Base-by-base conservation (phyloP, 495 filamentous ascomycete genomes). In the Bathelium albidoporum region DNA sequence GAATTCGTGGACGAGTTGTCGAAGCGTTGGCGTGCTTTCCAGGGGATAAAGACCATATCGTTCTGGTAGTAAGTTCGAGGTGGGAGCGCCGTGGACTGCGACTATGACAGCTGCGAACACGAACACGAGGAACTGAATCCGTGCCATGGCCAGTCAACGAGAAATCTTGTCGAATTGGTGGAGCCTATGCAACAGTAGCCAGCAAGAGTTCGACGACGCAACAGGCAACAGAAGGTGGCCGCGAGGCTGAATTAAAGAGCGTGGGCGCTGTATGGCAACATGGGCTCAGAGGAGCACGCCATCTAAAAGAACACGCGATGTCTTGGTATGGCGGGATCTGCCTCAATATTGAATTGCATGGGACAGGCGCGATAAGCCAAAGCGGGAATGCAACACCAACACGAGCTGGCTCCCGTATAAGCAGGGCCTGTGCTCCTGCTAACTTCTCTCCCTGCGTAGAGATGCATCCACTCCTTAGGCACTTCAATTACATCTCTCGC, bases 321-420 rank as follows among this genome's bases (percentile, higher is more conserved):
- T 39, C 14, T 39, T 22, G 14, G 44, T n/a, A 49, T 0, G 26
- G 49, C 49, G 24, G 5, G 20, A 55, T 55, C 20, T 55, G 12
- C 24, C n/a, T 12, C 49, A 55, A 55, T 55, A 55, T 55, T 55
- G 49, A n/a, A 29, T 29, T 1, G 49, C 49, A 55, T 55, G 49
- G 49, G 49, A 49, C 18, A 14, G 43, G 43, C 43, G 43, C 9
- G 43, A 49, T 49, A 49, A 49, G 43, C 43, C 10, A 49, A 49
- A 39, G 34, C 14, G 34, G n/a, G 14, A 39, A 39, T 39, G 34
- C 34, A 39, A 39, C 34, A 39, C 5, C 34, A 14, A 39, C 34
- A 14, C 34, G 14, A 39, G 14, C 5, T 39, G 14, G 34, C 5
- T 5, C 5, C 34, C 5, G 34, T 39, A 39, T 39, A 39, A 14